These are phyloP conservation scores for Spergularia marina DNA, from an alignment of 148 eudicot species.

Conservation along the genomic window DNA sequence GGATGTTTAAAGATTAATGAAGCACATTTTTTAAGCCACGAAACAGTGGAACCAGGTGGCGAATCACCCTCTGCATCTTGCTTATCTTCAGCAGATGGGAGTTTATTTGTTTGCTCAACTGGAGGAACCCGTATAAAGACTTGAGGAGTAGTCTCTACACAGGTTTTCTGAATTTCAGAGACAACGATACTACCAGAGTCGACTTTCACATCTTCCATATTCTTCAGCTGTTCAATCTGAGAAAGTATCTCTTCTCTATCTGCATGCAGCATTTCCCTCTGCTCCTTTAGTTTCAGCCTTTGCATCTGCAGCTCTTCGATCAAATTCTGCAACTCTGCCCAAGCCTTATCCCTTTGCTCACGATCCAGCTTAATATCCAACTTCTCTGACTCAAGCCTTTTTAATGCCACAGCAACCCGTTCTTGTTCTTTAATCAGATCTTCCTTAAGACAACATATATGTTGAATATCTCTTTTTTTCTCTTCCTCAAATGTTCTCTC, in stretches of 20 bases:
- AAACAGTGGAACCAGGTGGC: constrained; percentile 51
- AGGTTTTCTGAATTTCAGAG: constrained; percentile 34
- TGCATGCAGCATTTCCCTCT: constrained; percentile 76
- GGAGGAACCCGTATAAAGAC: constrained; percentile 28
- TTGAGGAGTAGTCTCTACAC: constrained; percentile 35
- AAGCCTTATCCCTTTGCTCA: constrained; percentile 76
- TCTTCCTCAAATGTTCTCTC: constrained; percentile 72
- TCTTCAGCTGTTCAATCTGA: constrained; percentile 70
- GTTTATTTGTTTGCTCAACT: constrained; percentile 24
- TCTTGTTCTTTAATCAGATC: constrained; percentile 59
- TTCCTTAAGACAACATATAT: constrained; percentile 58
- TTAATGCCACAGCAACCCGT: constrained; percentile 51
- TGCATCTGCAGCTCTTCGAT: constrained; percentile 81
- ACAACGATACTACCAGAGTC: constrained; percentile 40
- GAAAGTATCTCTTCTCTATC: constrained; percentile 67
- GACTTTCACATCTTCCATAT: constrained; percentile 62
- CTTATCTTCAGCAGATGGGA: constrained; percentile 20
- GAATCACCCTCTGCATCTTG: constrained; percentile 36
- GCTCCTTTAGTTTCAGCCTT: constrained; percentile 80
- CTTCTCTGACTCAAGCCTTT: constrained; percentile 73
- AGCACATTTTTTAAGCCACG: constrained; percentile 72
- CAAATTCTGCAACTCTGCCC: constrained; percentile 71
- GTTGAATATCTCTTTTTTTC: constrained; percentile 64
- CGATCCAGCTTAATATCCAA: constrained; percentile 71
- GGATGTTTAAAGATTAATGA: constrained; percentile 30